Evolutionary conservation across 2,329 filamentous ascomycete genomes (phyloP), one percentile per base, ranked within the genome.

Genomic region (Aspergillus hiratsukae): DNA sequence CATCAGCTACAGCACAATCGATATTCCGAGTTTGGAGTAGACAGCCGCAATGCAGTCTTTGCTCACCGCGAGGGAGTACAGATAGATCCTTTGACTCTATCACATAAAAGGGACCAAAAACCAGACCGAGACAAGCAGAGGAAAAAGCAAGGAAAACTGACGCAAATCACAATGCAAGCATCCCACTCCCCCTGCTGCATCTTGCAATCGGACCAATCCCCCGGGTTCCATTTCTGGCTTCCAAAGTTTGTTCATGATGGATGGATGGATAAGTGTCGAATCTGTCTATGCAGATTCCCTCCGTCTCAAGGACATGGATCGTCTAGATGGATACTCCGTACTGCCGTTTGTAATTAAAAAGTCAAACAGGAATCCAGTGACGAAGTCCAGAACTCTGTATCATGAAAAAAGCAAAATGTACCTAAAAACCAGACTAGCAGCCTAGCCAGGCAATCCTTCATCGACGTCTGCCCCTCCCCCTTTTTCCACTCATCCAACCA

Each of bases 401-500:
- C n/a, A 21, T 6, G 3, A 45, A 45, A 21, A 45, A 45, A 45
- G 41, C n/a, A 45, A 45, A 10, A 45, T 19, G 21, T 45, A 45
- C 10, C 21, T 19, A 23, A 45, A 45, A 23, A 23, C 41, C 7
- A n/a, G n/a, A n/a, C 40, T 14, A 45, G 19, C 19, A 45, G 21
- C 21, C 21, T 9, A 35, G 4, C 31, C 31, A 17, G 31, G 14
- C 14, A 21, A 45, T 45, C n/a, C 19, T 45, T 21, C 9, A 23
- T 23, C 21, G 9, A 23, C 21, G 7, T 46, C 19, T 27, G 25
- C 37, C 37, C 48, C 60, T 56, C 58, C 58, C 56, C 58, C 56
- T 57, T 53, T 56, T 59, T 58, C 53, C 56, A 51, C 29, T 6
- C 17, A 52, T 53, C 58, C 53, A 46, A 46, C 43, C 43, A 46